Conservation (phyloP, 768 basidiomycete genomes). For the Rhizopogon salebrosus region DNA sequence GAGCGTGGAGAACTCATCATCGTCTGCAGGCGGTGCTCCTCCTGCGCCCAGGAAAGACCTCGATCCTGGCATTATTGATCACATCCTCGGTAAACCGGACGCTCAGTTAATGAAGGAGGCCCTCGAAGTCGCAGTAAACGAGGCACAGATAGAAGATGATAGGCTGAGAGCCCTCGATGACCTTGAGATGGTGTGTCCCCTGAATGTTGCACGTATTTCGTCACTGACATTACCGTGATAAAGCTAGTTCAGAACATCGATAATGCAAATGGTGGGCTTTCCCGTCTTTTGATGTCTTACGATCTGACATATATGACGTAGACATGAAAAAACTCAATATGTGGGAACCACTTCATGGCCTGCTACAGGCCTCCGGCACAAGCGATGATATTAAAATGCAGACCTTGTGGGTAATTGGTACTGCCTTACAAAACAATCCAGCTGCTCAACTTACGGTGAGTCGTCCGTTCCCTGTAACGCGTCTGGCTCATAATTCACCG, state of each 20-base stretch:
- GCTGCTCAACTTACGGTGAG: slow-evolving; percentile 71
- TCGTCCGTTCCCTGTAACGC: slow-evolving; percentile 9
- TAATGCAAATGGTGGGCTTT: slow-evolving; percentile 67
- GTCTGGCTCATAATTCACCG: background rate
- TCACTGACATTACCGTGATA: background rate
- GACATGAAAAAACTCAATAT: slow-evolving; percentile 73
- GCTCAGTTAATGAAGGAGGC: slow-evolving; percentile 81
- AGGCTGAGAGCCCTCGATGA: slow-evolving; percentile 73
- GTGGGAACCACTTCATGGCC: slow-evolving; percentile 69
- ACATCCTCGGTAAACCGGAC: slow-evolving; percentile 82
- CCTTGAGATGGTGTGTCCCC: slow-evolving; percentile 70
- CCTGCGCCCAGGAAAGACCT: slow-evolving; percentile 44
- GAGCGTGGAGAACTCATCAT: slow-evolving; percentile 74
- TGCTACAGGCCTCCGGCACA: slow-evolving; percentile 51
- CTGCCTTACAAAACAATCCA: slow-evolving; percentile 87
- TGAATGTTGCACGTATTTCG: background rate
- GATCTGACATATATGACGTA: slow-evolving; percentile 20
- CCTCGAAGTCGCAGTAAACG: slow-evolving; percentile 58
- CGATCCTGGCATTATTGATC: slow-evolving; percentile 80
- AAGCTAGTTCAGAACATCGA: slow-evolving; percentile 87
- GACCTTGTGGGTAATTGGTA: slow-evolving; percentile 83
- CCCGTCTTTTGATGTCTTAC: background rate
- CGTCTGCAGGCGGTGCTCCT: slow-evolving; percentile 29
- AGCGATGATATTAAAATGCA: slow-evolving; percentile 61
- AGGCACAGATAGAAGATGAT: slow-evolving; percentile 45